Conservation (phyloP, 371 early-diverging fungal genomes). For the Syncephalastrum contaminatum region DNA sequence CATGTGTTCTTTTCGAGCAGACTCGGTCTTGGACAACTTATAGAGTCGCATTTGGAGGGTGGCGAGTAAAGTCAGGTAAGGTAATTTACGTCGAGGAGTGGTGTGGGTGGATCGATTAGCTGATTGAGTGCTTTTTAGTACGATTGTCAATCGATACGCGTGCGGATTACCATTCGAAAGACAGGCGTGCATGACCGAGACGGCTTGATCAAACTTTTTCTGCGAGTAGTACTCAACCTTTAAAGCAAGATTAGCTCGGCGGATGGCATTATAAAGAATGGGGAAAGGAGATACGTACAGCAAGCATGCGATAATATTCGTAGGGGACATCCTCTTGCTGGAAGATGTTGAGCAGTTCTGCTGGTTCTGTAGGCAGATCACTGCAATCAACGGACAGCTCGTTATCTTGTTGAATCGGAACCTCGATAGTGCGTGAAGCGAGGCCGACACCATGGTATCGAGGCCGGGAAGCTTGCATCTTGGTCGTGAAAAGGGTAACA, state of each 20-base stretch:
- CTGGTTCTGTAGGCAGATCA: constrained; percentile 66
- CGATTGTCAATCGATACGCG: constrained; percentile 9
- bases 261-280: background rate
- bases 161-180: constrained; percentile 49
- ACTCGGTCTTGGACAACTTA: no score
- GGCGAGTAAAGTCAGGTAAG: constrained; percentile 65
- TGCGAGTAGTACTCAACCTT: constrained; percentile 81
- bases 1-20: constrained; percentile 40
- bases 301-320: constrained; percentile 74
- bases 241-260: background rate
- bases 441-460: no score
- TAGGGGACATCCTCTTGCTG: constrained; percentile 70
- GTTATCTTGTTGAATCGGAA: constrained; percentile 76
- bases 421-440: constrained; percentile 64
- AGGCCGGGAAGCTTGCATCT: no score
- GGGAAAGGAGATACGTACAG: constrained; percentile 53
- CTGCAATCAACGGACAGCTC: constrained; percentile 80
- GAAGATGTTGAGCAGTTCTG: constrained; percentile 78
- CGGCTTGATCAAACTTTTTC: constrained; percentile 58
- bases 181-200: constrained; percentile 60
- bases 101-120: constrained; percentile 49
- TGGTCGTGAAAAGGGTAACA: no score
- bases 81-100: constrained; percentile 61
- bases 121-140: constrained; percentile 2
- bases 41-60: constrained; percentile 61